These are phyloP conservation scores for Clathrus columnatus DNA, from an alignment of 768 basidiomycete genomes.

Conservation along the genomic window DNA sequence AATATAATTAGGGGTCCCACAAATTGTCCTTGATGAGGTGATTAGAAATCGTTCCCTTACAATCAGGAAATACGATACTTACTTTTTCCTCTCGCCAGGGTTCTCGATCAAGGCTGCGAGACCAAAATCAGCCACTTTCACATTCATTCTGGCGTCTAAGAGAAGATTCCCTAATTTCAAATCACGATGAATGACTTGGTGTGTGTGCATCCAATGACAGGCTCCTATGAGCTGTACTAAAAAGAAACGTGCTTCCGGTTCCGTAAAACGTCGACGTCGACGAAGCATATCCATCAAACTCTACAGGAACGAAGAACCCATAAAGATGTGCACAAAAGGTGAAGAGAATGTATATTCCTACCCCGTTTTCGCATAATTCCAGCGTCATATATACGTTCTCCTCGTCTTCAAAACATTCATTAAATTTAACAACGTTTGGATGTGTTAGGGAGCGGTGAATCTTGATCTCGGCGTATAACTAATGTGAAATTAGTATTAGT, in stretches of 20 bases:
- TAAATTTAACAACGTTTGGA: conserved; percentile 86
- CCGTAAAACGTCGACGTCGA: conserved; percentile 76
- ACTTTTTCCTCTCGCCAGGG: conserved; percentile 93
- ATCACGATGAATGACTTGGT: conserved; percentile 96
- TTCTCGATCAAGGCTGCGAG: conserved; percentile 94
- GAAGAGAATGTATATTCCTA: conserved; percentile 14
- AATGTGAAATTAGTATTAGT: conserved; percentile 5
- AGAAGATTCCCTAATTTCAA: conserved; percentile 95
- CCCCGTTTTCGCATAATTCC: conserved; percentile 82
- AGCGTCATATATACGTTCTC: conserved; percentile 97
- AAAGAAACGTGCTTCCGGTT: conserved; percentile 88
- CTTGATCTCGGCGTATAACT: conserved; percentile 99
- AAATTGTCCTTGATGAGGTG: conserved; percentile 65
- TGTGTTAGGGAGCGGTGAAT: conserved; percentile 87
- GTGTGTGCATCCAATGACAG: conserved; percentile 94
- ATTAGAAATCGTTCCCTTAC: neutral
- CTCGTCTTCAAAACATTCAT: conserved; percentile 91
- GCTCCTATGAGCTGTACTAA: conserved; percentile 93
- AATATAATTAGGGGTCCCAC: conserved; percentile 98
- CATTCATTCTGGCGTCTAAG: conserved; percentile 84
- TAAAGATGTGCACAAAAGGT: neutral
- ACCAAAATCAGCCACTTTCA: conserved; percentile 97
- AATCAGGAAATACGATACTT: conserved; percentile 14
- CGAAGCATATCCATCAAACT: conserved; percentile 89
- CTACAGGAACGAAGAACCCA: neutral